A percentile compares a stretch with the other conserved stretches of the same genome.
phyloP scores from a whole-genome alignment of 495 filamentous ascomycete species.

The Jackrogersella minutella region DNA sequence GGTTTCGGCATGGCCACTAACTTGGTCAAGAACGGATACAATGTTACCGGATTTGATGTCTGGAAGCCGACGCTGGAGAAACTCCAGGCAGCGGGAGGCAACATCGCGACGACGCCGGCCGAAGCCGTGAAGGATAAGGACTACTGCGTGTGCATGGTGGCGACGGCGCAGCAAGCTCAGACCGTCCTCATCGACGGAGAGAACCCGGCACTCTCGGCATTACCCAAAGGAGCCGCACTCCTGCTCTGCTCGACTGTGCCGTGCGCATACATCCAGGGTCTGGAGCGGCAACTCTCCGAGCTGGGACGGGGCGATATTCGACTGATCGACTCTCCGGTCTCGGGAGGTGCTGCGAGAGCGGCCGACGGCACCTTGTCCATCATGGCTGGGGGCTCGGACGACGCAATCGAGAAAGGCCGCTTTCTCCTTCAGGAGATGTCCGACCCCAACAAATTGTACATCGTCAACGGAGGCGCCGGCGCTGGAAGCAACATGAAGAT shows the following conservation, averaged over 20 bases:
- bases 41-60: slow-evolving; percentile 79
- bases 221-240: slow-evolving; percentile 67
- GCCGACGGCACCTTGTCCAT: slow-evolving; percentile 81
- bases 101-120: slow-evolving; percentile 65
- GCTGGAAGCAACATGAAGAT: slow-evolving; percentile 89
- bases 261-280: slow-evolving; percentile 68
- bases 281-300: slow-evolving; percentile 62
- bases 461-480: slow-evolving; percentile 76
- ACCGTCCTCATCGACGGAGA: slow-evolving; percentile 69
- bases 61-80: slow-evolving; percentile 75
- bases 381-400: slow-evolving; percentile 72
- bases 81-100: slow-evolving; percentile 72
- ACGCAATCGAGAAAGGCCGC: slow-evolving; percentile 64
- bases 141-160: slow-evolving; percentile 81
- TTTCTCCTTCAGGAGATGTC: slow-evolving; percentile 70
- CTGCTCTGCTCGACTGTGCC: slow-evolving; percentile 80
- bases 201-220: slow-evolving; percentile 61
- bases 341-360: slow-evolving; percentile 76
- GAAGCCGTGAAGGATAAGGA: slow-evolving; percentile 68
- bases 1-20: slow-evolving; percentile 87
- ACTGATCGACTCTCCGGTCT: slow-evolving; percentile 79
- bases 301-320: slow-evolving; percentile 67
- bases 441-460: slow-evolving; percentile 69
- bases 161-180: slow-evolving; percentile 74
- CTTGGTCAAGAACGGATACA: slow-evolving; percentile 72